Conservation (phyloP, 805 yeast species). For the Monosporozyma siamensis region DNA sequence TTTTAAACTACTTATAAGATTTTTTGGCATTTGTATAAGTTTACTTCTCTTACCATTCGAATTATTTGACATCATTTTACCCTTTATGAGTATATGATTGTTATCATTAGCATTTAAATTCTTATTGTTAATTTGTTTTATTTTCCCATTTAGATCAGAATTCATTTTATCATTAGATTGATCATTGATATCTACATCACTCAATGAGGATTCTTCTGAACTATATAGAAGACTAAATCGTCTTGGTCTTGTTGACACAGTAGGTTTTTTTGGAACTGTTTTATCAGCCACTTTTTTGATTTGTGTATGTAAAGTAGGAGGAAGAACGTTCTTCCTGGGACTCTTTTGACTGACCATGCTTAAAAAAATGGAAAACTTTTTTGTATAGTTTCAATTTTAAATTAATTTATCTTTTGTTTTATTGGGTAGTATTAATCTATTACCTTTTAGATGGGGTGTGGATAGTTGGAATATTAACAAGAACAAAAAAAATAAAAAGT, state of each 20-base stretch:
- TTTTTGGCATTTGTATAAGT: slow-evolving; percentile 28
- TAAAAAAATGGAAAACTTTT: not conserved
- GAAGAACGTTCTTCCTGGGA: slow-evolving; percentile 6
- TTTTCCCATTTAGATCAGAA: not conserved
- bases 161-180: not conserved
- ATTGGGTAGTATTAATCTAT: too few relatives aligned
- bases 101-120: too few relatives aligned
- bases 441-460: too few relatives aligned
- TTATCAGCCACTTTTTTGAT: not conserved
- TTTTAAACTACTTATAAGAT: not conserved
- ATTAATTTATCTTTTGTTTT: too few relatives aligned
- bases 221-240: slow-evolving; percentile 38
- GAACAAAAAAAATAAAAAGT: too few relatives aligned
- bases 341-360: slow-evolving; percentile 13
- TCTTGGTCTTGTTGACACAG: slow-evolving; percentile 26
- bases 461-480: too few relatives aligned
- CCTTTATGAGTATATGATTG: slow-evolving; percentile 5
- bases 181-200: slow-evolving; percentile 28
- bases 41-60: slow-evolving; percentile 28
- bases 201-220: slow-evolving; percentile 31
- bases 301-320: too few relatives aligned
- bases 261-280: not conserved
- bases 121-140: not conserved
- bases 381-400: not conserved
- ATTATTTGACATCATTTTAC: slow-evolving; percentile 19